These are phyloP conservation scores for Hevea brasiliensis DNA, from an alignment of 345 rosid species.

Conservation along the genomic window DNA sequence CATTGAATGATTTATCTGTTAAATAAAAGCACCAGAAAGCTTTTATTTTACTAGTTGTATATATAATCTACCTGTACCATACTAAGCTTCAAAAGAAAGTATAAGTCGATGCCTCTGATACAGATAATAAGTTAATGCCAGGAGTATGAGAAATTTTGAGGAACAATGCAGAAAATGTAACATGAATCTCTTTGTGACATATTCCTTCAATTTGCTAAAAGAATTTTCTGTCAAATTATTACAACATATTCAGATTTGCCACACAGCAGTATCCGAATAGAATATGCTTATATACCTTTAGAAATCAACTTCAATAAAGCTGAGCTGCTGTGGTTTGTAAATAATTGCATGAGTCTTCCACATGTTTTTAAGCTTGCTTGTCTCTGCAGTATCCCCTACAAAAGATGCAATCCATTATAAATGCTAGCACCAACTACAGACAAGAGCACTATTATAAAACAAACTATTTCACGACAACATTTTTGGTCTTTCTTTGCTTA, in stretches of 20 bases:
- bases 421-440: conserved; percentile 8
- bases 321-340: conserved; percentile 25
- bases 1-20: conserved; percentile 59
- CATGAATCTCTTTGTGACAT: not conserved
- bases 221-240: not conserved
- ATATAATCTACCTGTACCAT: not conserved
- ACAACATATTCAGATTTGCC: not conserved
- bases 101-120: not conserved
- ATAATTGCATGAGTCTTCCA: conserved; percentile 33
- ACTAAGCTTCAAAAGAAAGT: not conserved
- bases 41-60: conserved; percentile 5
- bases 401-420: conserved; percentile 39
- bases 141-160: not conserved
- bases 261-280: not conserved
- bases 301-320: conserved; percentile 24
- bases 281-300: conserved; percentile 23
- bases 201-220: not conserved
- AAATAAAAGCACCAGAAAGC: not conserved
- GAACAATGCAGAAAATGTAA: not conserved
- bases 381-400: conserved; percentile 75
- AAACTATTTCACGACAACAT: conserved; percentile 1
- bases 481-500: not conserved
- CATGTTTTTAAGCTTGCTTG: conserved; percentile 77
- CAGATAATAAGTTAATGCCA: not conserved
- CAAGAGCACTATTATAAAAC: not conserved